These are phyloP conservation scores for Talaromyces trachyspermus DNA, from an alignment of 495 filamentous ascomycete species.

Conservation along the genomic window DNA sequence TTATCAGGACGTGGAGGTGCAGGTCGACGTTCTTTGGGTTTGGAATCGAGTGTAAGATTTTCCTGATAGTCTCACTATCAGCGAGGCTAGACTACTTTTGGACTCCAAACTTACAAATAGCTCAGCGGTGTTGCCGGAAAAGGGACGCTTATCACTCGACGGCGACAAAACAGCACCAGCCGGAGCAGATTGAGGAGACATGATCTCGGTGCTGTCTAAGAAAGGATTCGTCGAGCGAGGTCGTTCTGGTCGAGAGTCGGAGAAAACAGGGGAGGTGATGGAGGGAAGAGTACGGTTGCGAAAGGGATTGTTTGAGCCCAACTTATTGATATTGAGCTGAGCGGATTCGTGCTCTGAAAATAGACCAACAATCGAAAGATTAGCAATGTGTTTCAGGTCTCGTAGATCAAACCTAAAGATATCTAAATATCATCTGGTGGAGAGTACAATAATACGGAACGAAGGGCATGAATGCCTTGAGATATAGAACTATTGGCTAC, in stretches of 20 bases:
- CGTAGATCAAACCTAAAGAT: no score
- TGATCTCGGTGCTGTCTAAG: slow-evolving; percentile 59
- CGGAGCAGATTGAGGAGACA: slow-evolving; percentile 41
- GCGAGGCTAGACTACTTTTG: background rate
- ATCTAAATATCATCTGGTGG: no score
- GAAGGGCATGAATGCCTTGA: no score
- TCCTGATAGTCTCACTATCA: no score
- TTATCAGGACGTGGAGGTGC: slow-evolving; percentile 28
- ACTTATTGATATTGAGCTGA: slow-evolving; percentile 50
- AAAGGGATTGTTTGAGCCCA: slow-evolving; percentile 97
- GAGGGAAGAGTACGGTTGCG: slow-evolving; percentile 84
- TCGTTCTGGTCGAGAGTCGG: slow-evolving; percentile 48
- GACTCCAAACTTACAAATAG: slow-evolving; percentile 69
- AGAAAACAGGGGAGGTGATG: slow-evolving; percentile 34
- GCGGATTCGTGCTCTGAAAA: slow-evolving; percentile 31
- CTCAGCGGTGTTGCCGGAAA: slow-evolving; percentile 64
- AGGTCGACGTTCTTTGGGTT: slow-evolving; percentile 33
- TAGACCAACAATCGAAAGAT: background rate
- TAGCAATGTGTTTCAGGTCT: background rate
- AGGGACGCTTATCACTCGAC: slow-evolving; percentile 40
- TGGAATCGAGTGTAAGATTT: slow-evolving; percentile 35
- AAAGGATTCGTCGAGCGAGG: slow-evolving; percentile 89
- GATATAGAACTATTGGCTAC: no score
- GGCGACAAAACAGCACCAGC: slow-evolving; percentile 51
- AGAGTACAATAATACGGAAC: no score